phyloP scores from a whole-genome alignment of 2,329 filamentous ascomycete genomes.

The Venturia carpophila region DNA sequence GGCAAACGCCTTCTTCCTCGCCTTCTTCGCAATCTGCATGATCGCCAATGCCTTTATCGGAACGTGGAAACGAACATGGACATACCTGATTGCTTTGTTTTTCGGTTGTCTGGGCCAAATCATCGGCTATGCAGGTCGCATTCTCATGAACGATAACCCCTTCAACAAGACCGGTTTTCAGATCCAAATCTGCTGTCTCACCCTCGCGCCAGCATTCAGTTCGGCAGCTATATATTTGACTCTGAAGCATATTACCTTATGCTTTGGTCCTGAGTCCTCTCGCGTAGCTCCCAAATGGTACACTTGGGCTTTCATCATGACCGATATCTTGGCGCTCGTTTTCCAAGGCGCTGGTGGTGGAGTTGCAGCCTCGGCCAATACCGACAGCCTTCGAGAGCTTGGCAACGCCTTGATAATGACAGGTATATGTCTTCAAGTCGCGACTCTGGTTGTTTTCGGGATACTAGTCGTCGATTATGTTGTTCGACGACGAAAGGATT shows the following conservation, averaged over 20 bases:
- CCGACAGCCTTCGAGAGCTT: not conserved
- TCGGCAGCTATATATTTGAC: slow-evolving; percentile 58
- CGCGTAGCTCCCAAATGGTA: slow-evolving; percentile 46
- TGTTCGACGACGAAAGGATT: slow-evolving; percentile 15
- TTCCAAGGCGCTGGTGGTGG: slow-evolving; percentile 53
- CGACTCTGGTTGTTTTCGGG: slow-evolving; percentile 29
- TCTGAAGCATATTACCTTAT: slow-evolving; percentile 50
- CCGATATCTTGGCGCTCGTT: slow-evolving; percentile 51
- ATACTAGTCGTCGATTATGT: slow-evolving; percentile 24
- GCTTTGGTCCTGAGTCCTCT: slow-evolving; percentile 44
- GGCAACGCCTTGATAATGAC: slow-evolving; percentile 34
- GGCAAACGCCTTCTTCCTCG: slow-evolving; percentile 35
- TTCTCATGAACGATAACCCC: slow-evolving; percentile 46
- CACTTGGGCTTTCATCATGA: slow-evolving; percentile 52
- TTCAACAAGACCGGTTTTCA: slow-evolving; percentile 50
- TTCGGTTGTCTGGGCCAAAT: slow-evolving; percentile 37
- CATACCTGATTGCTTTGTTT: slow-evolving; percentile 35
- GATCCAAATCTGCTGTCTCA: slow-evolving; percentile 52
- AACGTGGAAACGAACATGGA: slow-evolving; percentile 30
- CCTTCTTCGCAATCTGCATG: slow-evolving; percentile 30
- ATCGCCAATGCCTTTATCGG: slow-evolving; percentile 31
- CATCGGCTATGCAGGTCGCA: slow-evolving; percentile 38
- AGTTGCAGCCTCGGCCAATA: slow-evolving; percentile 43
- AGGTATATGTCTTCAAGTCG: slow-evolving; percentile 35
- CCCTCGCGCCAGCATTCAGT: slow-evolving; percentile 51